A percentile compares a stretch with the other conserved stretches of the same genome.
phyloP scores from a whole-genome alignment of 306 rosid species.

The Prunus kanzakura region DNA sequence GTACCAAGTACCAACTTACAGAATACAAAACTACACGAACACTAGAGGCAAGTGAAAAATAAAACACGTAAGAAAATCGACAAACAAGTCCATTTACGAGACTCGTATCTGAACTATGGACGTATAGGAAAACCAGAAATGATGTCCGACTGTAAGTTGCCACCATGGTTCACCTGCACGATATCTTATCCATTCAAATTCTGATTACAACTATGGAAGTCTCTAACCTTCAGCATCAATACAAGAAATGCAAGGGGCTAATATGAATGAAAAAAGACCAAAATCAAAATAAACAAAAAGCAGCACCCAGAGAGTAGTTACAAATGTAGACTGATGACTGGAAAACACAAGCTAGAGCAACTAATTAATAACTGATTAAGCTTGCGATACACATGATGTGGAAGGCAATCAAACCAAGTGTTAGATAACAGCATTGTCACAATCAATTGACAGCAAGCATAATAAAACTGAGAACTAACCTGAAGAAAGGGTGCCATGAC shows the following conservation, averaged over 20 bases:
- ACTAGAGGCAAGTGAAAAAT: too few relatives aligned
- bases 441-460: not conserved
- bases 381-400: not conserved
- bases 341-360: not conserved
- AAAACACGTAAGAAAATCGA: not conserved
- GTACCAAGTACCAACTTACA: not conserved
- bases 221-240: not conserved
- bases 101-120: not conserved
- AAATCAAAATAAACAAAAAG: not conserved
- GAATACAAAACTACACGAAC: not conserved
- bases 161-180: not conserved
- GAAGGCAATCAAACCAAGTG: not conserved
- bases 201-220: not conserved
- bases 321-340: too few relatives aligned
- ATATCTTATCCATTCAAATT: not conserved
- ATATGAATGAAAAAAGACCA: not conserved
- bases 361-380: not conserved
- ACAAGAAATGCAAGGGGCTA: not conserved
- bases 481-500: constrained; percentile 14
- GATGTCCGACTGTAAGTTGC: not conserved
- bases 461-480: constrained; percentile 23
- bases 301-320: not conserved
- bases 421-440: not conserved
- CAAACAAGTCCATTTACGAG: not conserved
- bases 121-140: not conserved